Evolutionary conservation across 805 yeast species (phyloP), one percentile per base, ranked within the genome.

Genomic region (Wickerhamia fluorescens): DNA sequence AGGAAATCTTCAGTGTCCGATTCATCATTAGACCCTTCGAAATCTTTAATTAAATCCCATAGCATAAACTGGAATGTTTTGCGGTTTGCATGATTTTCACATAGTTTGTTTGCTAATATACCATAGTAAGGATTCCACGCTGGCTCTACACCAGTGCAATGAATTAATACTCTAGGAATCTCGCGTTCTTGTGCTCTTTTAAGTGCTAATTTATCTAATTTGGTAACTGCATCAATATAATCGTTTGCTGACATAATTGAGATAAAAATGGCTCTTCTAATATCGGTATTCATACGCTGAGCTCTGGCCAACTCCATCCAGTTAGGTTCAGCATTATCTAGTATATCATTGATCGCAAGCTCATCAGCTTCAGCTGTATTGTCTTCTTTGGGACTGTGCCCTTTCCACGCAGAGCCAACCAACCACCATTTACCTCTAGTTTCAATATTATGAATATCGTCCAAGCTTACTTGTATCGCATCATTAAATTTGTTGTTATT

Each of bases 341-440:
- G 58, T 7, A 79, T 57, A 33, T 76, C 87, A 37, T 71, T 73
- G 33, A 75, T 66, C 2, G 69, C 66, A 4, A 53, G 56, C 3
- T 61, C 48, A 28, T 69, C 68, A 3, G 60, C 24, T 62, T 64
- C 2, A 49, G 18, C 11, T 47, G 5, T 25, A 20, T 40, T 44
- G 18, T 38, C 37, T 20, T 37, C 35, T 11, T 38, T 38, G 24
- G 23, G 15, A 19, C 30, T 34, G 9, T 29, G 38, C 3, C 95
- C 96, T 46, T 76, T 84, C 96, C 96, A 92, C 0, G 98, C 95
- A 1, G 97, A 84, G 28, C 99, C 99, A 17, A 92, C 89, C 18
- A 92, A 65, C 99, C 99, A 92, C 99, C 99, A 92, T 56, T 89
- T 92, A 33, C 99, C 99, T 40, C 76, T 75, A 1, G 79, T 73